Conservation (phyloP, 441 rosid genomes). For the Pelargonium citronellum region DNA sequence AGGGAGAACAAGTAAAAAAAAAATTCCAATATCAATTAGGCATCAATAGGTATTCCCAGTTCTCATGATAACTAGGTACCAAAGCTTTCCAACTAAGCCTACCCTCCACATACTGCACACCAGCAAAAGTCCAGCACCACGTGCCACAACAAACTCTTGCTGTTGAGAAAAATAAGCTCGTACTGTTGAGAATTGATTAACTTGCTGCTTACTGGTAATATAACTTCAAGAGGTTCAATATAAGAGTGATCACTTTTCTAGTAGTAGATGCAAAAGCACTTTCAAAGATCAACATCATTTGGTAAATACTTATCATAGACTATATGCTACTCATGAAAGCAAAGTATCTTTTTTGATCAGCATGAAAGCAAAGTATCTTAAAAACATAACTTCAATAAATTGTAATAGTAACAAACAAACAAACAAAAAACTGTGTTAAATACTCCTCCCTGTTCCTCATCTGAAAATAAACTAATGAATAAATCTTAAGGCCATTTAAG, state of each 20-base stretch:
- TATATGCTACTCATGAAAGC: background rate
- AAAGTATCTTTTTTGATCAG: too few species aligned
- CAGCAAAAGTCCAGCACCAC: background rate
- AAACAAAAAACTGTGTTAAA: background rate
- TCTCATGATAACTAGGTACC: conserved; percentile 3
- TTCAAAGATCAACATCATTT: background rate
- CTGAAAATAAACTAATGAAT: background rate
- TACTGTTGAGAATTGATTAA: background rate
- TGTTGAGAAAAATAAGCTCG: background rate
- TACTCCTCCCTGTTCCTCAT: background rate
- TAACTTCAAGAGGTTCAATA: background rate
- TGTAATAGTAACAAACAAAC: background rate
- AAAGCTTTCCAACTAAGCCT: background rate
- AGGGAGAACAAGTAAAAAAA: background rate
- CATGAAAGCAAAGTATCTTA: background rate
- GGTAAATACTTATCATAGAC: background rate
- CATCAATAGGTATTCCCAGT: background rate
- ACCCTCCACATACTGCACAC: background rate
- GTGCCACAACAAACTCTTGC: background rate
- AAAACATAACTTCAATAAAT: background rate
- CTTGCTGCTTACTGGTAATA: background rate
- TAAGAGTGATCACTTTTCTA: background rate
- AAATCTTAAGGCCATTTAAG: too few species aligned
- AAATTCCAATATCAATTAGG: background rate
- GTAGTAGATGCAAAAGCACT: background rate